Percentiles rank a stretch among this genome's conserved stretches.
These are phyloP conservation scores for Aquilaria yunnanensis DNA, from an alignment of 345 rosid species.

Conservation along the genomic window DNA sequence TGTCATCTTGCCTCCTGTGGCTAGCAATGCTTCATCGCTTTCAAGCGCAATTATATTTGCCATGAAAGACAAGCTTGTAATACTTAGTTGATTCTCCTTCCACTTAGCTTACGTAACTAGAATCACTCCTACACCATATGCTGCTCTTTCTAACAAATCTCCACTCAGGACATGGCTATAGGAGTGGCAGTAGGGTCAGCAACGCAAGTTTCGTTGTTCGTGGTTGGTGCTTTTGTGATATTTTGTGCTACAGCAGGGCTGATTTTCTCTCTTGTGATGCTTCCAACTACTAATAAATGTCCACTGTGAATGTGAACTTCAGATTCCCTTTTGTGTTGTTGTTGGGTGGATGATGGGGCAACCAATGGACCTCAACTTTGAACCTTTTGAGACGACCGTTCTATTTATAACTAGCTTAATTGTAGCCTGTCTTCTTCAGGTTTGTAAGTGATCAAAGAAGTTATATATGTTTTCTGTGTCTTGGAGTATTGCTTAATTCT, in stretches of 20 bases:
- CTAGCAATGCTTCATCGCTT: slow-evolving; percentile 90
- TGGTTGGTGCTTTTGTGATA: slow-evolving; percentile 35
- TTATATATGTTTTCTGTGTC: not conserved
- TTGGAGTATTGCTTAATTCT: too few relatives aligned
- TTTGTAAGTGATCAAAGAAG: slow-evolving; percentile 13
- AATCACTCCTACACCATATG: too few relatives aligned
- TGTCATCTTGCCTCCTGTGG: slow-evolving; percentile 86
- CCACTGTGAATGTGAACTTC: slow-evolving; percentile 2
- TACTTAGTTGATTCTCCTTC: not conserved
- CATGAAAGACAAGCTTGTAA: slow-evolving; percentile 89
- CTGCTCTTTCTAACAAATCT: not conserved
- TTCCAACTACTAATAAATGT: too few relatives aligned
- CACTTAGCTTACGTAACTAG: not conserved
- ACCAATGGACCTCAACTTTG: slow-evolving; percentile 80
- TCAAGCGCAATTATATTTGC: slow-evolving; percentile 92
- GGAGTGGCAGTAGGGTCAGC: slow-evolving; percentile 98
- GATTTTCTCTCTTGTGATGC: too few relatives aligned
- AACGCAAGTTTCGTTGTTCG: slow-evolving; percentile 88
- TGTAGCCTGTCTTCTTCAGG: slow-evolving; percentile 84
- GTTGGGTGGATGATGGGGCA: slow-evolving; percentile 74
- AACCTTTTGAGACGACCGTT: slow-evolving; percentile 83
- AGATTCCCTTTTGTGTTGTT: slow-evolving; percentile 84
- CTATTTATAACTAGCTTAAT: slow-evolving; percentile 70
- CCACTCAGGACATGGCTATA: slow-evolving; percentile 64
- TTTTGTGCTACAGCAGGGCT: not conserved